phyloP scores from a whole-genome alignment of 1,284 basidiomycete species.

The Meira nashicola region DNA sequence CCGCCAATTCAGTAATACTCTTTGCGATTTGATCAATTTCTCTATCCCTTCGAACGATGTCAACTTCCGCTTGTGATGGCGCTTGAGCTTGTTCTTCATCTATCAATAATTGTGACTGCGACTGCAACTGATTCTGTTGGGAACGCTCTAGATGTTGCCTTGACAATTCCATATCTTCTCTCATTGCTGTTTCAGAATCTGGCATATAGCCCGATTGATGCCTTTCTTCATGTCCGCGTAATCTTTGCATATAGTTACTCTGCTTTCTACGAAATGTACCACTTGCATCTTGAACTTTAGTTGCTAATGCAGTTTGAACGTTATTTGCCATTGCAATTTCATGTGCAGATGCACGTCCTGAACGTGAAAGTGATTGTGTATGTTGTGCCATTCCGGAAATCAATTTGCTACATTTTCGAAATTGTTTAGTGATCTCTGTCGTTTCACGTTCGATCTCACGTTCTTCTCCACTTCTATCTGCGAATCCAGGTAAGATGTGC shows the following conservation, averaged over 20 bases:
- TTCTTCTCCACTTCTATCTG: constrained; percentile 88
- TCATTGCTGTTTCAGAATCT: constrained; percentile 35
- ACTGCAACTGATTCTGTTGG: constrained; percentile 5
- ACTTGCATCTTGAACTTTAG: constrained; percentile 86
- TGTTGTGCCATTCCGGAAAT: constrained; percentile 34
- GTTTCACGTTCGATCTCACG: constrained; percentile 84
- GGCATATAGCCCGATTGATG: constrained; percentile 21
- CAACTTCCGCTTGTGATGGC: constrained; percentile 12
- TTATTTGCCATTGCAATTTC: constrained; percentile 68
- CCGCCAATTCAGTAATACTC: constrained; percentile 83
- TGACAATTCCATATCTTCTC: constrained; percentile 47
- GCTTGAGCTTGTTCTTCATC: constrained; percentile 13
- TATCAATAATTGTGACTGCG: constrained; percentile 21
- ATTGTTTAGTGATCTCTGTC: constrained; percentile 68
- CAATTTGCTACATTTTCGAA: constrained; percentile 33
- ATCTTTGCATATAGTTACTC: constrained; percentile 87
- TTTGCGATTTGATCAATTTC: constrained; percentile 88
- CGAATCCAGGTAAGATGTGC: constrained; percentile 89
- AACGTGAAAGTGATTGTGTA: constrained; percentile 58
- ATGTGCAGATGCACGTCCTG: constrained; percentile 49
- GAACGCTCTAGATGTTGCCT: constrained; percentile 10
- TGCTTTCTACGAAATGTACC: constrained; percentile 95
- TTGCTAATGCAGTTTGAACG: constrained; percentile 91
- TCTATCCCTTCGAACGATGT: constrained; percentile 55
- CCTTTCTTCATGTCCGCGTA: constrained; percentile 59